Conservation (phyloP, 2,329 filamentous ascomycete species). For the Claviceps monticola region DNA sequence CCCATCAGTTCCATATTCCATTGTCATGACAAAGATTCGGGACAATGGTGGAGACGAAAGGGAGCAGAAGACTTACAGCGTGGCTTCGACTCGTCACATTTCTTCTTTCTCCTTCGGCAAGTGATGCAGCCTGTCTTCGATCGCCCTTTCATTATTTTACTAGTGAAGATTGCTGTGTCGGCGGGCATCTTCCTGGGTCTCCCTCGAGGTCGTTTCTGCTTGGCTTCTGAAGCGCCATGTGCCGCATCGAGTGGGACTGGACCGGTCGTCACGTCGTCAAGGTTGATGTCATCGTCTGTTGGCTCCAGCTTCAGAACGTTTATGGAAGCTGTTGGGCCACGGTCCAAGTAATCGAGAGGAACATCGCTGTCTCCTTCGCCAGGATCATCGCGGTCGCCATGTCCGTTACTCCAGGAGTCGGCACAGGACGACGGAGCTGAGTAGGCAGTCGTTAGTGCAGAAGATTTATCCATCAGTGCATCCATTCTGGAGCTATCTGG, state of each 20-base stretch:
- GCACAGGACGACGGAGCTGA: slow-evolving; percentile 33
- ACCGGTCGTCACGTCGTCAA: slow-evolving; percentile 36
- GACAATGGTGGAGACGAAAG: background rate
- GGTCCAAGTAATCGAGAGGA: slow-evolving; percentile 33
- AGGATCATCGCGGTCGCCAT: slow-evolving; percentile 23
- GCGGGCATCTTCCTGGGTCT: slow-evolving; percentile 71
- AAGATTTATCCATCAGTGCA: slow-evolving; percentile 23
- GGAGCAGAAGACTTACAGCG: slow-evolving; percentile 31
- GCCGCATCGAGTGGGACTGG: slow-evolving; percentile 10
- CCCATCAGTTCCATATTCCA: background rate
- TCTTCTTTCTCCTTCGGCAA: slow-evolving; percentile 56
- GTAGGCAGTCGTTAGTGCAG: slow-evolving; percentile 28
- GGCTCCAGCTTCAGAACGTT: slow-evolving; percentile 43
- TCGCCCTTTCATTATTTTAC: slow-evolving; percentile 64
- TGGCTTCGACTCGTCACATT: slow-evolving; percentile 56
- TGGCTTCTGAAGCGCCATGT: slow-evolving; percentile 19
- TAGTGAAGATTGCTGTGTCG: slow-evolving; percentile 38
- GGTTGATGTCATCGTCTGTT: slow-evolving; percentile 39
- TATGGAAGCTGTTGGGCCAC: slow-evolving; percentile 29
- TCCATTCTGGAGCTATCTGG: slow-evolving; percentile 39
- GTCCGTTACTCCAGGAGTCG: slow-evolving; percentile 30
- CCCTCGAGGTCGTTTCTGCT: slow-evolving; percentile 56
- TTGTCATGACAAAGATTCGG: background rate
- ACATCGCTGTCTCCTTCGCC: slow-evolving; percentile 27
- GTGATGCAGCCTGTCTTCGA: slow-evolving; percentile 58